Conservation (phyloP, 176 grass and related monocot genomes). For the Pontederia crassipes region DNA sequence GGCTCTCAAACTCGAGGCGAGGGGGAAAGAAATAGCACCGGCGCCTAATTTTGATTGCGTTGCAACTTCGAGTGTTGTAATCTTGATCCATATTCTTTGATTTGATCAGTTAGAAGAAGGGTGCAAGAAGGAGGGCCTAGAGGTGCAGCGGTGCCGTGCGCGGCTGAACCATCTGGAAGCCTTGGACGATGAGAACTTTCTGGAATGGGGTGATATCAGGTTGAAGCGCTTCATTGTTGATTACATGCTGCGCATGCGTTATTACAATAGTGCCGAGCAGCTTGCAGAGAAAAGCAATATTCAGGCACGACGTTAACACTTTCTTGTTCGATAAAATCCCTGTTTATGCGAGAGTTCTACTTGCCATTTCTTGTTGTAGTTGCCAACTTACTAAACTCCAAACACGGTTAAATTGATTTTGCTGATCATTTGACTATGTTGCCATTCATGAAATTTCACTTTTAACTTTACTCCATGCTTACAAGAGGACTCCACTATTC, state of each 20-base stretch:
- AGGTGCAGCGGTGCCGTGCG: constrained; percentile 77
- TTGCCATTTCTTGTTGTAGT: not conserved
- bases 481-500: no score
- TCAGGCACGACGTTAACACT: constrained; percentile 34
- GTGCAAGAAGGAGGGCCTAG: constrained; percentile 37
- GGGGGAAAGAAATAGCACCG: not conserved
- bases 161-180: constrained; percentile 61
- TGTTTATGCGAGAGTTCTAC: not conserved
- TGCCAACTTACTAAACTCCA: no score
- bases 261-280: constrained; percentile 60
- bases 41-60: not conserved
- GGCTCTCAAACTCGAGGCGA: constrained; percentile 85
- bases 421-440: no score
- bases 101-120: constrained; percentile 58
- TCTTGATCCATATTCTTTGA: constrained; percentile 3
- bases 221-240: constrained; percentile 85
- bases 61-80: not conserved
- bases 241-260: constrained; percentile 96
- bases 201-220: constrained; percentile 50
- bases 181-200: constrained; percentile 28
- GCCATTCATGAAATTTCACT: no score
- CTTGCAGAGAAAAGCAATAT: constrained; percentile 50
- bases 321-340: not conserved
- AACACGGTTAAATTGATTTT: no score
- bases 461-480: no score